A percentile compares a stretch with the other conserved stretches of the same genome.
Conservation (phyloP, 495 filamentous ascomycete genomes). For the Amorphotheca resinae region DNA sequence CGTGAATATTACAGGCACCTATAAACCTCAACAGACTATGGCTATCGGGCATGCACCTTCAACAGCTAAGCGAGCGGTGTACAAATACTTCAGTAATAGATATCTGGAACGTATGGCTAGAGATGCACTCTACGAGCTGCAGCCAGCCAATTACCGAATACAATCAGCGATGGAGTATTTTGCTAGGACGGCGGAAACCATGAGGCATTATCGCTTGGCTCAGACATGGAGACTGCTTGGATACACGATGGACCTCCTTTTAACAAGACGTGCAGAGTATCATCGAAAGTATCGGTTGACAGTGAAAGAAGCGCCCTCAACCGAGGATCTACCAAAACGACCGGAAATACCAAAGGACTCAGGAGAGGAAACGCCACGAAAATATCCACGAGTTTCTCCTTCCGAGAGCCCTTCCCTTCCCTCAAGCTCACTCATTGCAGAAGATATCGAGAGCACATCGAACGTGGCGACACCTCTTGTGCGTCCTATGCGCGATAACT, state of each 20-base stretch:
- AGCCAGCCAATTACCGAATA: conserved; percentile 27
- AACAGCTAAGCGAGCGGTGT: conserved; percentile 37
- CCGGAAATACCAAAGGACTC: background rate
- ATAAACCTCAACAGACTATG: conserved; percentile 47
- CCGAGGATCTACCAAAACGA: background rate
- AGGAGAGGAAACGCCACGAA: conserved; percentile 28
- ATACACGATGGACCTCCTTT: conserved; percentile 47
- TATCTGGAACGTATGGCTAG: conserved; percentile 38
- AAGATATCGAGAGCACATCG: conserved; percentile 58
- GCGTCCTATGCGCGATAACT: conserved; percentile 35
- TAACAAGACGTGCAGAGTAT: conserved; percentile 44
- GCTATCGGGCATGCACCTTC: conserved; percentile 47
- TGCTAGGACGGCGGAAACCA: conserved; percentile 46
- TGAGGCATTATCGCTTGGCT: conserved; percentile 48
- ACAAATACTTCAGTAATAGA: conserved; percentile 45
- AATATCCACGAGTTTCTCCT: conserved; percentile 16
- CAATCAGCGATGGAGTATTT: conserved; percentile 46
- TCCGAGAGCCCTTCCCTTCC: conserved; percentile 9
- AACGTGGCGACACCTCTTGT: conserved; percentile 70
- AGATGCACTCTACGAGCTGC: conserved; percentile 25
- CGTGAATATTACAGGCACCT: conserved; percentile 41
- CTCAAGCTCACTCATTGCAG: conserved; percentile 27
- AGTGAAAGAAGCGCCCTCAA: conserved; percentile 4
- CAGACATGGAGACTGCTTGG: conserved; percentile 66
- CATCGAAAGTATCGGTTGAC: conserved; percentile 34